A percentile compares a stretch with the other conserved stretches of the same genome.
Conservation (phyloP, 805 yeast genomes). For the Candida coleopterorum region DNA sequence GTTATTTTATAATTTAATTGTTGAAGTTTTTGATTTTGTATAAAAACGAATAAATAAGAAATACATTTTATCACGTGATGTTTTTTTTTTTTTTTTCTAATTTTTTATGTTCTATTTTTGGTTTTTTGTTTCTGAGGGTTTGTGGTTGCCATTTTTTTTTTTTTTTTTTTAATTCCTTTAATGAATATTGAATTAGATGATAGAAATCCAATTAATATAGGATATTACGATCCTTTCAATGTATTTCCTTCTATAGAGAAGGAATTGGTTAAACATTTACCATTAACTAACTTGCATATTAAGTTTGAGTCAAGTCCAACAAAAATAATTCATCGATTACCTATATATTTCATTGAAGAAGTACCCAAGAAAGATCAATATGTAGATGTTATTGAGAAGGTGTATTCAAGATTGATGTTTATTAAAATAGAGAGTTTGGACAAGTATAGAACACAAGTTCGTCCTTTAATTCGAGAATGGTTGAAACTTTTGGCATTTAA, state of each 20-base stretch:
- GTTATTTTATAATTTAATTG: too few species aligned
- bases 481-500: constrained; percentile 38
- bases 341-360: constrained; percentile 54
- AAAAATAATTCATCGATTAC: constrained; percentile 58
- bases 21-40: too few species aligned
- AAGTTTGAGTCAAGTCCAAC: constrained; percentile 46
- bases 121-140: too few species aligned
- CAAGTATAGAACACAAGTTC: constrained; percentile 67
- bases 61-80: background rate
- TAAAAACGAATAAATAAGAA: too few species aligned
- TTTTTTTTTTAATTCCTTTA: background rate
- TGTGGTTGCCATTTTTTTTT: too few species aligned
- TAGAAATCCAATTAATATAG: constrained; percentile 32
- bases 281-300: constrained; percentile 71
- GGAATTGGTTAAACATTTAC: constrained; percentile 44
- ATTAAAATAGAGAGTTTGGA: constrained; percentile 65
- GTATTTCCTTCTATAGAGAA: constrained; percentile 43
- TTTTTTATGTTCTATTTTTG: too few species aligned
- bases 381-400: constrained; percentile 14
- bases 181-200: constrained; percentile 8
- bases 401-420: constrained; percentile 65
- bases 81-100: background rate
- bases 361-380: constrained; percentile 32
- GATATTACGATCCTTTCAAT: constrained; percentile 74
- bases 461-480: constrained; percentile 86